Evolutionary conservation across 257 asterid species (phyloP), one percentile per base, ranked within the genome.

Genomic region (Jaltomata sinuosa): DNA sequence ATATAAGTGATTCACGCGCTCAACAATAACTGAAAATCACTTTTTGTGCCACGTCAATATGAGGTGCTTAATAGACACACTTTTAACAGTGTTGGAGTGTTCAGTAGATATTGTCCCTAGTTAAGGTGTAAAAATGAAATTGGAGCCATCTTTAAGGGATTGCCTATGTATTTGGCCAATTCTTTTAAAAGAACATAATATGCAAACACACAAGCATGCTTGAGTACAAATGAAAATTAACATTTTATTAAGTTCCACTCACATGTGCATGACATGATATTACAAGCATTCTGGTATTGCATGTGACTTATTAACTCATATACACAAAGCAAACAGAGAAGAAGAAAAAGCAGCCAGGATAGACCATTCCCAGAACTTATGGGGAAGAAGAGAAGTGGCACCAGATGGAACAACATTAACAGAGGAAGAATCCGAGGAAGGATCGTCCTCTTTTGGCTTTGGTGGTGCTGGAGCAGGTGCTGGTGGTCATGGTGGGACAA

Each of bases 401-500:
- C 49, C 79, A 25, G 94, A 91, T 69, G 90, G 77, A 64, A 83
- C 84, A 29, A 77, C 68, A 27, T 74, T 31, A 22, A 14, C 76
- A 11, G 64, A 76, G 3, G 87, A 79, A 10, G 85, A 77, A 80
- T 79, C 68, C 1, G 86, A 2, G 69, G 68, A 36, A 49, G 84
- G 68, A 82, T n/a, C 52, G 38, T 80, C 15, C 65, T 91, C 90
- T 74, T 83, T 83, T 32, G 71, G 69, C 50, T 85, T 85, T 18
- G 87, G 8, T 25, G 94, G 94, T 0, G 91, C 92, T 14, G 94
- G 96, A 9, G 93, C 89, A 6, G 87, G 82, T 62, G 82, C 87
- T 2, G 94, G 94, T 0, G 94, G 89, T 59, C 27, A 62, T 31
- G 88, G 91, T 62, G 90, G 59, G 4, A 77, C 85, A 52, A 88